Evolutionary conservation across 176 grass and related monocot species (phyloP).

Genomic region (Raddia guianensis): DNA sequence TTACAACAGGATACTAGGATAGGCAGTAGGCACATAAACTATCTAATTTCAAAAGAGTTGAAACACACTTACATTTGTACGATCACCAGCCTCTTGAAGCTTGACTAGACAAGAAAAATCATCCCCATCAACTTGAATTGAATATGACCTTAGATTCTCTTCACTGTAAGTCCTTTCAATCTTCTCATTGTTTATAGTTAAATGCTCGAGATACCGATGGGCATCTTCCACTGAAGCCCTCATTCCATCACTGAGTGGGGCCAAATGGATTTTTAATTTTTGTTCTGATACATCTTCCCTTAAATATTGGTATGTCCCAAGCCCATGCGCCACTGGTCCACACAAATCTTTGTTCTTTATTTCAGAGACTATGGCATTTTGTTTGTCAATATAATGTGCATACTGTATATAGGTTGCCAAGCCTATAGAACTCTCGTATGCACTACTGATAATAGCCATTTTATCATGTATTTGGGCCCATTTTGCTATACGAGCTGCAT

Average conservation of each 20-base stretch:
- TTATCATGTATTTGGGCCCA: constrained; percentile 90
- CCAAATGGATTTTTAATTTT: constrained; percentile 53
- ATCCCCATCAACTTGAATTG: constrained; percentile 53
- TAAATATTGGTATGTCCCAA: constrained; percentile 96
- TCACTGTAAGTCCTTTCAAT: constrained; percentile 56
- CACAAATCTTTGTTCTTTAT: constrained; percentile 58
- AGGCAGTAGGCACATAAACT: neutral
- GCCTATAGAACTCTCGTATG: constrained; percentile 91
- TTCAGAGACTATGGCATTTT: constrained; percentile 57
- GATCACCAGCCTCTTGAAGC: constrained; percentile 71
- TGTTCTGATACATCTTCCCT: constrained; percentile 85
- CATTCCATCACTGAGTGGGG: constrained; percentile 48
- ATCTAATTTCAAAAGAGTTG: constrained; percentile 1
- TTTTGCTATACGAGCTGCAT: constrained; percentile 77
- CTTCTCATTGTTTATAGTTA: constrained; percentile 55
- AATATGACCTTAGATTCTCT: constrained; percentile 61
- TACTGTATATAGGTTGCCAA: constrained; percentile 84
- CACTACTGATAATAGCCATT: constrained; percentile 83
- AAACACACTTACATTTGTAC: constrained; percentile 66
- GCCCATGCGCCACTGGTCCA: constrained; percentile 62
- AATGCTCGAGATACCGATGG: constrained; percentile 54
- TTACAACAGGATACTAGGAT: neutral
- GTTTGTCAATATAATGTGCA: constrained; percentile 72
- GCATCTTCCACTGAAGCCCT: constrained; percentile 74
- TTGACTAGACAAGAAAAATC: constrained; percentile 71